Evolutionary conservation across 208 protist genomes (phyloP).

Genomic region (Herpetomonas tarakana): DNA sequence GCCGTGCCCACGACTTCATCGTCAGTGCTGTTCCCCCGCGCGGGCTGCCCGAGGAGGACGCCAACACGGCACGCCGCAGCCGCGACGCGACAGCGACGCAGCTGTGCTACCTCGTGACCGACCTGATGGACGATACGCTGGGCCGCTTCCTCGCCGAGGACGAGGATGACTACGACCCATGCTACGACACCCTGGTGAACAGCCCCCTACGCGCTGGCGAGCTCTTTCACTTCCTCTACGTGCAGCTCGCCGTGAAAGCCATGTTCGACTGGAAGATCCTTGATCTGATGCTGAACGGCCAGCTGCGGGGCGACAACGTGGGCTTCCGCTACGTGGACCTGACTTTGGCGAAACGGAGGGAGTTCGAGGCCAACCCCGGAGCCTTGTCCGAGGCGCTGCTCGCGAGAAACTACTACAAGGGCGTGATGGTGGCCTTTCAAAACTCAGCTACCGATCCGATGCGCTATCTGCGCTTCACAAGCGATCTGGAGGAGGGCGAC

Average conservation of each 20-base stretch:
- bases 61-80: slow-evolving; percentile 25
- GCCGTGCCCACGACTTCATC: slow-evolving; percentile 77
- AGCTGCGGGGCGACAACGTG: slow-evolving; percentile 87
- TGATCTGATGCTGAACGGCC: slow-evolving; percentile 83
- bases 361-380: slow-evolving; percentile 13
- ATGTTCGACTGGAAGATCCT: slow-evolving; percentile 80
- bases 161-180: slow-evolving; percentile 79
- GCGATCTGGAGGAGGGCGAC: background rate
- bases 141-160: slow-evolving; percentile 74
- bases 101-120: slow-evolving; percentile 79
- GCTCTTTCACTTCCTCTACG: slow-evolving; percentile 84
- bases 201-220: slow-evolving; percentile 59
- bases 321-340: slow-evolving; percentile 45
- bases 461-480: slow-evolving; percentile 70
- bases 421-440: slow-evolving; percentile 67
- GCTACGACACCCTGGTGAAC: slow-evolving; percentile 80
- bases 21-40: slow-evolving; percentile 45
- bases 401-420: slow-evolving; percentile 34
- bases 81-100: slow-evolving; percentile 20
- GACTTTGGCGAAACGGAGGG: slow-evolving; percentile 6
- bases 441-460: slow-evolving; percentile 18
- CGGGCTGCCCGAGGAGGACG: slow-evolving; percentile 52
- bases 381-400: slow-evolving; percentile 6
- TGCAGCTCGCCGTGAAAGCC: slow-evolving; percentile 57
- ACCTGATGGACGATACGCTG: slow-evolving; percentile 84